Conservation (phyloP, 805 yeast genomes). For the Dipodascus geniculatus region DNA sequence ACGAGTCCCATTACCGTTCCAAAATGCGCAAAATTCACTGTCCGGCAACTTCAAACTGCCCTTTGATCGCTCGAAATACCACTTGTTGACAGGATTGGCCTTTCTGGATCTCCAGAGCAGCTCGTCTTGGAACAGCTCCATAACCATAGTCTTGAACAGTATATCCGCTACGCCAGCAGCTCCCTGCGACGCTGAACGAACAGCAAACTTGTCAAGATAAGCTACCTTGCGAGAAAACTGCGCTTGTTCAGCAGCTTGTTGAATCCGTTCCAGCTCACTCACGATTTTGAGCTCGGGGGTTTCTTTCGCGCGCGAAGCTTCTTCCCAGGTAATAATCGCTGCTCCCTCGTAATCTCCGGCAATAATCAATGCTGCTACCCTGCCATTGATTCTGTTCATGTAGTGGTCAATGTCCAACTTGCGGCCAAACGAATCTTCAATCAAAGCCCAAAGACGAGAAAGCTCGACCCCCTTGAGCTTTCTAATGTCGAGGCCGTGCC, state of each 20-base stretch:
- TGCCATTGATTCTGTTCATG: conserved; percentile 48
- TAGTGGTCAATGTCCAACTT: conserved; percentile 56
- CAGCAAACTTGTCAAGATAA: conserved; percentile 90
- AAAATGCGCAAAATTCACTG: conserved; percentile 32
- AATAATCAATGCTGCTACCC: conserved; percentile 64
- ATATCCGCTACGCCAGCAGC: conserved; percentile 90
- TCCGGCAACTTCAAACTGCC: conserved; percentile 47
- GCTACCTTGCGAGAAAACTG: conserved; percentile 35
- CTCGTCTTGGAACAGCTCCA: conserved; percentile 54
- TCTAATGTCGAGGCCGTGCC: conserved; percentile 31
- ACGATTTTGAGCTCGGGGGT: neutral
- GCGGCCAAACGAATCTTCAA: conserved; percentile 72
- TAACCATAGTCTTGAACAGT: conserved; percentile 67
- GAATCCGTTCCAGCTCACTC: conserved; percentile 9
- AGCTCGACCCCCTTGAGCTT: conserved; percentile 40
- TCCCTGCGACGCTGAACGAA: conserved; percentile 72
- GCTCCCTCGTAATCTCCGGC: conserved; percentile 95
- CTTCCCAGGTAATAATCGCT: conserved; percentile 83
- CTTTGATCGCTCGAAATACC: conserved; percentile 88
- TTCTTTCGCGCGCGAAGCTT: conserved; percentile 3
- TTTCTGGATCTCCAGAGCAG: conserved; percentile 83
- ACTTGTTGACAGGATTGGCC: conserved; percentile 84
- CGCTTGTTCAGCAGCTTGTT: conserved; percentile 6
- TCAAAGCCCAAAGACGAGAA: conserved; percentile 42
- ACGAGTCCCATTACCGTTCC: conserved; percentile 27